Evolutionary conservation across 1,284 basidiomycete species (phyloP).

Genomic region (Sporisorium exsertum): DNA sequence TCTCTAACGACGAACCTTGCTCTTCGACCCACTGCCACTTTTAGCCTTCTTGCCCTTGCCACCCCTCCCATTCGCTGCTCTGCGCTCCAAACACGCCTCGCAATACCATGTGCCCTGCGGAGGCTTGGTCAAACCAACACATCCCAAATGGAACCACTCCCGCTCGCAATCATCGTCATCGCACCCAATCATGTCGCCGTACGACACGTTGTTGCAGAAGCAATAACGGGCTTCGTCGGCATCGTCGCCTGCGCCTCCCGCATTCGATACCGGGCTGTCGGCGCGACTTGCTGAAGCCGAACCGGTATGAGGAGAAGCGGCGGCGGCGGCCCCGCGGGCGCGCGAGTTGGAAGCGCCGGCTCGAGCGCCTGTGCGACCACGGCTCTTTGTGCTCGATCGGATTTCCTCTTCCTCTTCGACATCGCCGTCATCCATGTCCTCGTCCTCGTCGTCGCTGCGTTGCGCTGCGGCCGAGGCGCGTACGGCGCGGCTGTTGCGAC

Average conservation of each 20-base stretch:
- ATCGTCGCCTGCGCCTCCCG: conserved; percentile 50
- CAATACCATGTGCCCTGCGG: conserved; percentile 82
- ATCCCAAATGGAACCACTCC: conserved; percentile 90
- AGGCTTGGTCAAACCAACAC: conserved; percentile 76
- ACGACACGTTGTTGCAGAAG: conserved; percentile 85
- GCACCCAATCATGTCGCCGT: conserved; percentile 97
- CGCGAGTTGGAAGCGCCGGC: conserved; percentile 27
- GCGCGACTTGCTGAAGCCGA: conserved; percentile 36
- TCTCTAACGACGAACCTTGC: conserved; percentile 33
- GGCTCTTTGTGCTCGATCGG: conserved; percentile 21
- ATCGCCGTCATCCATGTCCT: conserved; percentile 41
- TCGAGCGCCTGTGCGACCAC: conserved; percentile 21
- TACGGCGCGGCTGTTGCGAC: conserved; percentile 35
- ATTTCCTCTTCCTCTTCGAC: conserved; percentile 36
- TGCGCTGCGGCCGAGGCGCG: conserved; percentile 30
- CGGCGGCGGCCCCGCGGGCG: conserved; percentile 26
- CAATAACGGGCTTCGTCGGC: conserved; percentile 81
- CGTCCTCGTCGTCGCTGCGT: conserved; percentile 49
- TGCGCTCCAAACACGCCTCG: conserved; percentile 65
- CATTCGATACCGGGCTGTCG: conserved; percentile 27
- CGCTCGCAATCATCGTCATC: conserved; percentile 86
- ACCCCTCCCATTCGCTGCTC: conserved; percentile 38
- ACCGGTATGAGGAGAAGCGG: conserved; percentile 33
- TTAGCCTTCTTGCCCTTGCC: conserved; percentile 44
- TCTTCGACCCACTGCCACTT: conserved; percentile 20